Evolutionary conservation across 2,329 filamentous ascomycete genomes (phyloP).

Genomic region (Arthroderma sp.): DNA sequence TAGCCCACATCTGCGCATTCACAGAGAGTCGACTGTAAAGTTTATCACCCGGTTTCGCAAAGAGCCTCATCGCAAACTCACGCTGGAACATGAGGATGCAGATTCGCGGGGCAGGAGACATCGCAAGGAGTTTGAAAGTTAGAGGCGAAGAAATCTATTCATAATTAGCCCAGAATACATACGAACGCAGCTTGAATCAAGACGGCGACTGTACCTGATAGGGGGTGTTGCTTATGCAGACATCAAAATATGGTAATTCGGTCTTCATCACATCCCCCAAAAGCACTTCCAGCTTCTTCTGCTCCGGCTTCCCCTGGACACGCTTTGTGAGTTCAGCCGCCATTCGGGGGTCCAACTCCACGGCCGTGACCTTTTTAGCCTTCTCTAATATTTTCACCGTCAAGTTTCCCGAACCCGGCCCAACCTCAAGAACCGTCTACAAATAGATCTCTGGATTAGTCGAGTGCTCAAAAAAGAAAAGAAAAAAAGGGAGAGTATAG

Average conservation of each 20-base stretch:
- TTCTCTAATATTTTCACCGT: conserved; percentile 82
- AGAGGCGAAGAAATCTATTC: conserved; percentile 72
- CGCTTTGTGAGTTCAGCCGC: conserved; percentile 87
- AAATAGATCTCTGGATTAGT: conserved; percentile 3
- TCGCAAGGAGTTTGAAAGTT: conserved; percentile 76
- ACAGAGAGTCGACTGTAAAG: conserved; percentile 84
- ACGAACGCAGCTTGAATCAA: not conserved
- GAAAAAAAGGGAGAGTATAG: not conserved
- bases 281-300: conserved; percentile 73
- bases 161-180: conserved; percentile 11
- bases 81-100: conserved; percentile 94
- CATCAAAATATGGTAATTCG: conserved; percentile 63
- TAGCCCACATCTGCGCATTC: conserved; percentile 86
- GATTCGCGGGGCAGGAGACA: conserved; percentile 65
- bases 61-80: conserved; percentile 82
- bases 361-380: conserved; percentile 68
- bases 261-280: conserved; percentile 91
- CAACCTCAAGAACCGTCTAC: conserved; percentile 75
- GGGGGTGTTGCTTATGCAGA: conserved; percentile 68
- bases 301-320: conserved; percentile 75
- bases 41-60: conserved; percentile 74
- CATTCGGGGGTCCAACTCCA: conserved; percentile 94
- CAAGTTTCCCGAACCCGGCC: conserved; percentile 77
- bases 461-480: conserved; percentile 1
- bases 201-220: conserved; percentile 42